phyloP scores from a whole-genome alignment of 148 eudicot genomes.

The Spergularia marina region DNA sequence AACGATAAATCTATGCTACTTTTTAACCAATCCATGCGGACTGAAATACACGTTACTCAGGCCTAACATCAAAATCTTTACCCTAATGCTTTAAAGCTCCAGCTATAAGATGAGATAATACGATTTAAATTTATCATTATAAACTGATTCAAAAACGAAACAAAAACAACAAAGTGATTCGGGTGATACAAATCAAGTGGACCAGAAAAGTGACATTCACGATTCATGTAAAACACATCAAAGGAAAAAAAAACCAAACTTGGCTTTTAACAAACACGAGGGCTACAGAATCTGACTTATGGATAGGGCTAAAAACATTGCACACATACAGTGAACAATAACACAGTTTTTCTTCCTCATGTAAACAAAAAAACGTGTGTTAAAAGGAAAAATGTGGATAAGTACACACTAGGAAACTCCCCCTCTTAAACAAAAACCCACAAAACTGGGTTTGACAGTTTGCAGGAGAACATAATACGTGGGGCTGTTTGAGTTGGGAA shows the following conservation, averaged over 20 bases:
- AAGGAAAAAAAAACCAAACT: not conserved
- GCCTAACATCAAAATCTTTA: too few species aligned
- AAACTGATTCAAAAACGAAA: too few species aligned
- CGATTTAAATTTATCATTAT: too few species aligned
- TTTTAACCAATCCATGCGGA: too few species aligned
- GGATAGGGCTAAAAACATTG: slow-evolving; percentile 10
- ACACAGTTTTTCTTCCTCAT: not conserved
- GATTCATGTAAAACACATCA: too few species aligned
- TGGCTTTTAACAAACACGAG: slow-evolving; percentile 15
- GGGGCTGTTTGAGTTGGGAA: slow-evolving; percentile 5
- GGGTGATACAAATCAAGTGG: too few species aligned
- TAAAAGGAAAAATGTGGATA: slow-evolving; percentile 22
- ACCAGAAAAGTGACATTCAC: too few species aligned
- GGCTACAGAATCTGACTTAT: slow-evolving; percentile 3
- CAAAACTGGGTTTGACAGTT: slow-evolving; percentile 27
- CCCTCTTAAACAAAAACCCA: not conserved
- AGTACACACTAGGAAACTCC: slow-evolving; percentile 30
- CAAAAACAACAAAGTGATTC: too few species aligned
- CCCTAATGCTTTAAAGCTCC: too few species aligned
- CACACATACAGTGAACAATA: slow-evolving; percentile 7
- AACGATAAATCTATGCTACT: too few species aligned
- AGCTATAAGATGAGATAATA: too few species aligned
- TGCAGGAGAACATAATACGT: slow-evolving; percentile 22
- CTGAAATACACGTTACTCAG: too few species aligned
- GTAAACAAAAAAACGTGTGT: slow-evolving; percentile 14